phyloP scores from a whole-genome alignment of 108 stramenopile species.

The Asterionellopsis glacialis region DNA sequence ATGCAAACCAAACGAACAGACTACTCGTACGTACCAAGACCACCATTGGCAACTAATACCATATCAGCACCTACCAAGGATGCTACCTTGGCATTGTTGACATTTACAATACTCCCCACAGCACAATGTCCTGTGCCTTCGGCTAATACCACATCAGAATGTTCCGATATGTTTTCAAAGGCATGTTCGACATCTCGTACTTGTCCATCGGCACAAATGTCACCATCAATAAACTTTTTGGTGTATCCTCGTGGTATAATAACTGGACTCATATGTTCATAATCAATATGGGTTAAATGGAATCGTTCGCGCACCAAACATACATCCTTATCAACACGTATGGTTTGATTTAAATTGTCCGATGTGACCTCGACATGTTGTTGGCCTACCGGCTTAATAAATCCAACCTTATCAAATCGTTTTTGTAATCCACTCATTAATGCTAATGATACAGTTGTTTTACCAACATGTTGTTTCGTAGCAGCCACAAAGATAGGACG shows the following conservation, averaged over 20 bases:
- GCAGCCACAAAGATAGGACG: conserved; percentile 90
- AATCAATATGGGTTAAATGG: conserved; percentile 80
- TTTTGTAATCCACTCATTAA: conserved; percentile 88
- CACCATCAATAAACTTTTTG: conserved; percentile 83
- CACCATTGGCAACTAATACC: conserved; percentile 91
- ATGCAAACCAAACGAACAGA: conserved; percentile 2
- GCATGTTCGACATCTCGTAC: conserved; percentile 49
- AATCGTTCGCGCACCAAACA: conserved; percentile 85
- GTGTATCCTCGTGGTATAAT: conserved; percentile 94
- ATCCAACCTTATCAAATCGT: conserved; percentile 86
- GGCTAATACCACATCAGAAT: conserved; percentile 66
- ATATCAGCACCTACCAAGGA: conserved; percentile 82
- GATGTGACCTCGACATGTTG: conserved; percentile 59
- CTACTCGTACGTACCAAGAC: conserved; percentile 56
- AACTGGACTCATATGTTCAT: conserved; percentile 92
- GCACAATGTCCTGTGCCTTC: conserved; percentile 98
- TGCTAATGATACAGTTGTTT: conserved; percentile 88
- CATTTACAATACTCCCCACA: conserved; percentile 92
- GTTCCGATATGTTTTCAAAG: conserved; percentile 41
- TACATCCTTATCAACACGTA: conserved; percentile 94
- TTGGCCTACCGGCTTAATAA: conserved; percentile 96
- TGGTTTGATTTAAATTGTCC: conserved; percentile 29
- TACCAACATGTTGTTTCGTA: conserved; percentile 95
- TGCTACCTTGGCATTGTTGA: conserved; percentile 94
- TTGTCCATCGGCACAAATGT: conserved; percentile 65